These are phyloP conservation scores for Quercus cerris DNA, from an alignment of 306 rosid species.

Conservation along the genomic window DNA sequence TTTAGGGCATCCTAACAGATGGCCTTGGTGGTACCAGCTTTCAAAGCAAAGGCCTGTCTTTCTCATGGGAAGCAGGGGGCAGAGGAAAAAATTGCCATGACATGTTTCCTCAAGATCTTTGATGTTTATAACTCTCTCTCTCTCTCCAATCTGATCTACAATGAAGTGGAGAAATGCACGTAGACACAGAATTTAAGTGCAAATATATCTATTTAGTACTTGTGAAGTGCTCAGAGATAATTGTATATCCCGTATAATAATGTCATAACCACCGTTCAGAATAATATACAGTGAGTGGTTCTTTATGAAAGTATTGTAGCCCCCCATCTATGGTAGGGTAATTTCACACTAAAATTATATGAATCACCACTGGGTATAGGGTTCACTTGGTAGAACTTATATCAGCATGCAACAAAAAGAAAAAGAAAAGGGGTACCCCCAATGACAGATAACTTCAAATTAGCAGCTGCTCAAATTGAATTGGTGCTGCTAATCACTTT, in stretches of 20 bases:
- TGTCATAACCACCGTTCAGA: background rate
- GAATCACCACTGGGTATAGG: background rate
- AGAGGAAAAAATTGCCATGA: too few species aligned
- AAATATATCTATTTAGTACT: background rate
- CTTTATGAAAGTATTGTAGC: background rate
- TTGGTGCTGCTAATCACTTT: background rate
- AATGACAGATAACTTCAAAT: background rate
- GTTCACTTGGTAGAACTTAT: slow-evolving; percentile 13
- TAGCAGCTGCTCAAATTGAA: background rate
- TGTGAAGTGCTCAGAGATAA: background rate
- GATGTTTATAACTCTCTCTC: too few species aligned
- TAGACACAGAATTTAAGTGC: background rate
- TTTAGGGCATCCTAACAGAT: too few species aligned
- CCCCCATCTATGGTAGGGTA: background rate
- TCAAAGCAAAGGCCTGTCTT: too few species aligned
- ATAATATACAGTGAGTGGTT: background rate
- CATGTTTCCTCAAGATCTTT: too few species aligned
- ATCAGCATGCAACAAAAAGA: background rate
- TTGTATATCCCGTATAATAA: background rate
- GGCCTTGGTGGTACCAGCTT: too few species aligned
- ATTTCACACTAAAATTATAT: background rate
- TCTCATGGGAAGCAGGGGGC: too few species aligned
- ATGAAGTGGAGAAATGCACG: too few species aligned
- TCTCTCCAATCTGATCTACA: too few species aligned
- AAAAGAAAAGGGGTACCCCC: background rate